Evolutionary conservation across 1,139 yeast genomes (phyloP).

Genomic region (Hansenula sp.): DNA sequence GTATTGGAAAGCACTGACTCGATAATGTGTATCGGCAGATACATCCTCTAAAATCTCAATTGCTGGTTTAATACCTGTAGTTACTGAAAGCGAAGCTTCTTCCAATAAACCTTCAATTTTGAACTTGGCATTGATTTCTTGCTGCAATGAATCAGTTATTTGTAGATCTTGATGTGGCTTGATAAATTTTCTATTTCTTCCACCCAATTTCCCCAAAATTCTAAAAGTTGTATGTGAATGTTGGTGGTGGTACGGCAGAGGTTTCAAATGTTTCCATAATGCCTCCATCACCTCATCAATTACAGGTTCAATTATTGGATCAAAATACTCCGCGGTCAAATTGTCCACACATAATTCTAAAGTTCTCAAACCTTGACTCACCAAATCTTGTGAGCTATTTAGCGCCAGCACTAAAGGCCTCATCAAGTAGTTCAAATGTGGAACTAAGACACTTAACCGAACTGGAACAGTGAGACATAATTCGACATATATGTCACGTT

Average conservation of each 20-base stretch:
- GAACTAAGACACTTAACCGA: constrained; percentile 85
- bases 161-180: constrained; percentile 67
- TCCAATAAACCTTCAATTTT: constrained; percentile 65
- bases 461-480: constrained; percentile 95
- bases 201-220: constrained; percentile 92
- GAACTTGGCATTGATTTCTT: constrained; percentile 66
- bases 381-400: constrained; percentile 86
- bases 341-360: constrained; percentile 97
- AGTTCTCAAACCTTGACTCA: constrained; percentile 90
- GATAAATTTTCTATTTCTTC: constrained; percentile 84
- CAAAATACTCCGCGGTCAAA: constrained; percentile 92
- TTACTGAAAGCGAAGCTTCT: constrained; percentile 65
- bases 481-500: constrained; percentile 90
- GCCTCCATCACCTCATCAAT: constrained; percentile 92
- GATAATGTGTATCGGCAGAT: constrained; percentile 60
- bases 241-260: constrained; percentile 85
- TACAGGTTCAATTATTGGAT: constrained; percentile 95
- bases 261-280: constrained; percentile 85
- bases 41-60: constrained; percentile 61
- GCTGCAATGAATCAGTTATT: constrained; percentile 55
- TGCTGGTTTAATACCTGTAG: constrained; percentile 83
- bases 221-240: constrained; percentile 94
- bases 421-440: constrained; percentile 83
- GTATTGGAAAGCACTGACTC: constrained; percentile 74
- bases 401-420: constrained; percentile 89